Evolutionary conservation across 2,329 filamentous ascomycete genomes (phyloP).

Genomic region (Fusarium gaditjirri): DNA sequence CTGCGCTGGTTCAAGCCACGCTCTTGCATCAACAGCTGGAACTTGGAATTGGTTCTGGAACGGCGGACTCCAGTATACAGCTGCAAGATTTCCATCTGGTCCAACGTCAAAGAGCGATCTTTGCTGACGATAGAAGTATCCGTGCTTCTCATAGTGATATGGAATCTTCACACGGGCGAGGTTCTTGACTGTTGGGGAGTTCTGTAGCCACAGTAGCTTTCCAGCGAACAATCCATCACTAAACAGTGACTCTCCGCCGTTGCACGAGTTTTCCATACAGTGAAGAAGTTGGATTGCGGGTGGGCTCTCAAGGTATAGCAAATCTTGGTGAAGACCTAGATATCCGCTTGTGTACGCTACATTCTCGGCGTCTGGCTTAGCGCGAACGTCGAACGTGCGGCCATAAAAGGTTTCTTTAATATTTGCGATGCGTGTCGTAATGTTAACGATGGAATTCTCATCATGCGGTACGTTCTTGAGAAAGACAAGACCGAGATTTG

Average conservation of each 20-base stretch:
- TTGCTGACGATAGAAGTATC: slow-evolving; percentile 68
- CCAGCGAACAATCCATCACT: slow-evolving; percentile 76
- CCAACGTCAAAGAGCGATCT: slow-evolving; percentile 63
- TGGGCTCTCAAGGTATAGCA: slow-evolving; percentile 84
- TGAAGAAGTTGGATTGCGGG: slow-evolving; percentile 90
- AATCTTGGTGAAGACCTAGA: slow-evolving; percentile 91
- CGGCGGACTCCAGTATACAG: slow-evolving; percentile 76
- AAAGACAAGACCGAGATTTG: slow-evolving; percentile 78
- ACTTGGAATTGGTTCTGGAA: slow-evolving; percentile 72
- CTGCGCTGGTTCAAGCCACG: slow-evolving; percentile 61
- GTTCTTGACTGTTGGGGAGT: slow-evolving; percentile 39
- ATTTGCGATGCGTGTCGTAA: slow-evolving; percentile 79
- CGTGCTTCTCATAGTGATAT: slow-evolving; percentile 77
- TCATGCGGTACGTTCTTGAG: slow-evolving; percentile 77
- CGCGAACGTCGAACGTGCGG: slow-evolving; percentile 87
- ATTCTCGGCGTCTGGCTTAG: slow-evolving; percentile 83
- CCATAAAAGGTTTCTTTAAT: slow-evolving; percentile 93
- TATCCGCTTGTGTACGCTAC: slow-evolving; percentile 88
- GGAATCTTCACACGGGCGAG: slow-evolving; percentile 61
- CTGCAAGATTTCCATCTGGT: slow-evolving; percentile 38
- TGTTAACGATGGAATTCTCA: slow-evolving; percentile 71
- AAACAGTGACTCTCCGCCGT: slow-evolving; percentile 88
- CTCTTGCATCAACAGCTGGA: slow-evolving; percentile 35
- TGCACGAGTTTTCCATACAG: slow-evolving; percentile 82
- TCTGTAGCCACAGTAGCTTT: slow-evolving; percentile 48